Evolutionary conservation across 176 grass and related monocot genomes (phyloP).

Genomic region (Themeda triandra): DNA sequence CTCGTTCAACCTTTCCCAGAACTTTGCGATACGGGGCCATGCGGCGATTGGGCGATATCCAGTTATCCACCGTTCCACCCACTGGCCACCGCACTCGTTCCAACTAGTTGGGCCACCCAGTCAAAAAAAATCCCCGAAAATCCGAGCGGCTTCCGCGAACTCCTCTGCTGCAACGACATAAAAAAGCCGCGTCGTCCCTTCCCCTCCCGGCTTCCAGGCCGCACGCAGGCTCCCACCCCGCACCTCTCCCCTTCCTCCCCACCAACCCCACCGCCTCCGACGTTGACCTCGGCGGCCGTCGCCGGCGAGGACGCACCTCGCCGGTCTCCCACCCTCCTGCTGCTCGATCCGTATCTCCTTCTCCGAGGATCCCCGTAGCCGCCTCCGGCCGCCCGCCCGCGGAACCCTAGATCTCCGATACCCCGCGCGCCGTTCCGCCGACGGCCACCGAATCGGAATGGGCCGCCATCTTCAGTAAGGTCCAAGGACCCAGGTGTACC

Average conservation of each 20-base stretch:
- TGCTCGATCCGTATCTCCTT: not conserved
- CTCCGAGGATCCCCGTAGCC: not conserved
- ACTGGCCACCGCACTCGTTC: not conserved
- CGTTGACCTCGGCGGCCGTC: conserved; percentile 7
- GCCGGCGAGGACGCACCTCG: conserved; percentile 27
- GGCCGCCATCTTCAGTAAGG: not conserved
- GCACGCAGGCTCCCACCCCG: not conserved
- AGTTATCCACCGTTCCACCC: not conserved
- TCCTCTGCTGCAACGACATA: conserved; percentile 2
- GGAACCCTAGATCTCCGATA: conserved; percentile 32
- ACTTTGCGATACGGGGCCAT: not conserved
- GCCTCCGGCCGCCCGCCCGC: not conserved
- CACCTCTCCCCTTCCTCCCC: conserved; percentile 1
- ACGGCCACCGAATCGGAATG: conserved; percentile 13
- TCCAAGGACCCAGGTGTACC: conserved; percentile 2
- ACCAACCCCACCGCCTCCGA: not conserved
- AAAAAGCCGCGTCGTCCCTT: conserved; percentile 26
- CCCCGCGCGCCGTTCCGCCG: conserved; percentile 15
- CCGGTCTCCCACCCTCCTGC: not conserved
- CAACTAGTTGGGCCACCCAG: not conserved
- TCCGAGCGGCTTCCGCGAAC: conserved; percentile 12
- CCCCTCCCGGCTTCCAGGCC: conserved; percentile 2
- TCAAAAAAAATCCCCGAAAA: conserved; percentile 34
- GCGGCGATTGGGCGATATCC: too few relatives aligned
- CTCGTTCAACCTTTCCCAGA: not conserved